Evolutionary conservation across 2,329 filamentous ascomycete genomes (phyloP), one percentile per base, ranked within the genome.

Genomic region (Daldinia sp.): DNA sequence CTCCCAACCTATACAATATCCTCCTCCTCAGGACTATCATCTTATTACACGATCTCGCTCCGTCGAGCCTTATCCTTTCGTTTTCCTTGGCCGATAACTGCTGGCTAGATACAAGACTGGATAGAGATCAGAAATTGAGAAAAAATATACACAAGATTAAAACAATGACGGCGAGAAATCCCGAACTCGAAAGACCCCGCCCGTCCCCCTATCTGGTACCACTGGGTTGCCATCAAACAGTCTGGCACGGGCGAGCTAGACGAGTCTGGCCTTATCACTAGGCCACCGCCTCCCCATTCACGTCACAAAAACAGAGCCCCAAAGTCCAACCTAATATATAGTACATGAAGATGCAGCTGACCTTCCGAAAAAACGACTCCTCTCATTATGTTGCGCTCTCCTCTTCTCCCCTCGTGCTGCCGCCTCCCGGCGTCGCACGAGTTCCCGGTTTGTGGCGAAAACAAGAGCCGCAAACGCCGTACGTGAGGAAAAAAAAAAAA

Each of bases 381-480:
- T 68, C 44, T 67, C 66, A 68, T 72, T 61, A 72, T 68, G 61
- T 57, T 63, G 63, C 65, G 39, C 65, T 69, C 55, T 65, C 68
- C 70, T 68, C 65, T 60, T 66, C 62, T 64, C 66, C 60, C 55
- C 69, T 72, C 55, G 57, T 71, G 63, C 70, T 73, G 73, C 67
- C 71, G 67, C 74, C 65, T 74, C 68, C 69, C 72, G 70, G 69
- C 57, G 64, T 74, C 69, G 54, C 65, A 73, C 69, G 60, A 72
- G 63, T 53, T 62, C 62, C 63, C 65, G 51, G 59, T 66, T 56
- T 66, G 62, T 64, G 68, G 48, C 64, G 50, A 66, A 67, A 67
- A 62, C 59, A 50, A 69, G 65, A 70, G 65, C 63, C 66, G 63
- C 72, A 72, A 72, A 59, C 66, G 61, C 65, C 63, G 53, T 60